Conservation (phyloP, 441 rosid species). For the Biscutella laevigata region DNA sequence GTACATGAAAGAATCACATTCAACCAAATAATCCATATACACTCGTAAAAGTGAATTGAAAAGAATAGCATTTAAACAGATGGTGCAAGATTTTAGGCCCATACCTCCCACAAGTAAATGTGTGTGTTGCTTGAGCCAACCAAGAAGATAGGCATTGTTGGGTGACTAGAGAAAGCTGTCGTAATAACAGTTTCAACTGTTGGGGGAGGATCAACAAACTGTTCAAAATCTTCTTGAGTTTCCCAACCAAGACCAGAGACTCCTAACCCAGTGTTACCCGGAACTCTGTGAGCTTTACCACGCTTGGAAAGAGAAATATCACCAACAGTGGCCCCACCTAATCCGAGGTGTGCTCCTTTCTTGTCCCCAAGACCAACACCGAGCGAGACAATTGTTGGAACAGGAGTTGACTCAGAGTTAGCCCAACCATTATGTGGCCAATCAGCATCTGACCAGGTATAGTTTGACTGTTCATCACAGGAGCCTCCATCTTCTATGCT, state of each 20-base stretch:
- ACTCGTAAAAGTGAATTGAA: background rate
- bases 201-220: conserved; percentile 65
- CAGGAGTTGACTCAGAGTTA: conserved; percentile 65
- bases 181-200: conserved; percentile 61
- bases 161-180: conserved; percentile 83
- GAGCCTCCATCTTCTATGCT: conserved; percentile 47
- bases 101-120: conserved; percentile 94
- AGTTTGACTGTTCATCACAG: conserved; percentile 37
- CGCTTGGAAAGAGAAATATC: conserved; percentile 43
- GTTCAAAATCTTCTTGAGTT: conserved; percentile 68
- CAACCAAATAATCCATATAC: background rate
- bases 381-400: conserved; percentile 69
- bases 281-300: conserved; percentile 53
- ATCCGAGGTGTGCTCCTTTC: conserved; percentile 71
- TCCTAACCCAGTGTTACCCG: conserved; percentile 61
- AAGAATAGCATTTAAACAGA: background rate
- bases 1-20: background rate
- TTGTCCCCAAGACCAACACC: conserved; percentile 70
- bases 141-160: conserved; percentile 82
- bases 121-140: conserved; percentile 94
- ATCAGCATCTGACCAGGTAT: conserved; percentile 74
- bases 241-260: conserved; percentile 80
- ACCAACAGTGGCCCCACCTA: conserved; percentile 72
- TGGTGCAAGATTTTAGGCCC: conserved; percentile 20
- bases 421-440: conserved; percentile 96